Evolutionary conservation across 805 yeast genomes (phyloP), one percentile per base, ranked within the genome.

Genomic region (Starmerella sirachaensis): DNA sequence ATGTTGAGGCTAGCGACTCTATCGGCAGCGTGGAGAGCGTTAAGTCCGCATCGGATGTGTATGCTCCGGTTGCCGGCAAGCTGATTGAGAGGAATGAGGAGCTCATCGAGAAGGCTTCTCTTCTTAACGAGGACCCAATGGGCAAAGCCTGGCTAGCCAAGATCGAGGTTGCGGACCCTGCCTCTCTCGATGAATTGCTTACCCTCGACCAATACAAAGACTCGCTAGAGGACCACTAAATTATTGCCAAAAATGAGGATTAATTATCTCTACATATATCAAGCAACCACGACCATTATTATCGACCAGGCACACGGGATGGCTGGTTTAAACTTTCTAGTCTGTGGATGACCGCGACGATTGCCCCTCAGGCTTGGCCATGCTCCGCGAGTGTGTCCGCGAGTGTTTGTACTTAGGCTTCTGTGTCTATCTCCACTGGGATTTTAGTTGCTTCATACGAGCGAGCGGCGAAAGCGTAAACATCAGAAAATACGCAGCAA

Each of bases 11-110:
- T 33, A 93, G 93, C 35, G 96, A 84, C 46, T 66, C 88, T 11
- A 66, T 91, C 56, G 96, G 96, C 6, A 80, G 94, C 22, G 93
- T 91, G 28, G 98, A 91, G 63, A 73, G 85, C 29, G 98, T 91
- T 53, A 91, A 91, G 64, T 74, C 86, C 32, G 96, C 98, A 19
- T 72, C 83, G 48, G 98, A 91, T 56, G 78, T 91, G 46, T 88
- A 86, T 61, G 65, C 85, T 14, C 98, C 98, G 35, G 79, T 84
- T 20, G 61, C 68, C 12, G 95, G 94, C 34, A 78, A 70, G 48
- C 66, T 91, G 25, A 44, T 75, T 33, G 94, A 76, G 49, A 72
- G 74, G 48, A 91, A 91, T 63, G 69, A 64, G 25, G 59, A 55
- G 18, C 68, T 91, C 49, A 78, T 72, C 46, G 72, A 70, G 35